Evolutionary conservation across 1,139 yeast genomes (phyloP).

Genomic region (Sugiyamaella novakii): DNA sequence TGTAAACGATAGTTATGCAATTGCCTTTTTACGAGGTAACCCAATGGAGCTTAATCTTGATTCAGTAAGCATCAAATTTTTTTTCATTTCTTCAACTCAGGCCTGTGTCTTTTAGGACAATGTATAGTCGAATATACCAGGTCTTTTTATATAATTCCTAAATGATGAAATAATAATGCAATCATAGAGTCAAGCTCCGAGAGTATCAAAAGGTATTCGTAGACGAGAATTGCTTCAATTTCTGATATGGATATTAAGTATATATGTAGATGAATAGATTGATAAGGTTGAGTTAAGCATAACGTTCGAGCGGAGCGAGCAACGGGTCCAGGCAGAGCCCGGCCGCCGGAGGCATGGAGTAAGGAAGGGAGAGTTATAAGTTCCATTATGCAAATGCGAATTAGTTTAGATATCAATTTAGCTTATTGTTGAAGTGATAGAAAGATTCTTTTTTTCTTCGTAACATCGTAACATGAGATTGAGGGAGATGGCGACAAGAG

Average conservation of each 20-base stretch:
- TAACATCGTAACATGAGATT: constrained; percentile 15
- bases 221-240: constrained; percentile 53
- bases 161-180: constrained; percentile 79
- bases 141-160: constrained; percentile 41
- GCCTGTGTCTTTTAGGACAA: constrained; percentile 41
- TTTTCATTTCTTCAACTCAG: constrained; percentile 33
- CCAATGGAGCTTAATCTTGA: constrained; percentile 85
- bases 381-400: constrained; percentile 16
- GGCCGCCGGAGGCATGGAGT: constrained; percentile 5
- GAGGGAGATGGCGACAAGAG: background rate
- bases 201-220: constrained; percentile 39
- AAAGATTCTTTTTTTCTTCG: constrained; percentile 5
- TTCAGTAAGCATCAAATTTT: constrained; percentile 40
- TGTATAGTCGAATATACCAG: constrained; percentile 77
- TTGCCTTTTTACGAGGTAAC: constrained; percentile 56
- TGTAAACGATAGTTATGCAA: constrained; percentile 83
- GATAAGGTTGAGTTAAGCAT: too few species aligned
- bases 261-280: constrained; percentile 7
- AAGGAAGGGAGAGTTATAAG: background rate
- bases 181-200: constrained; percentile 96
- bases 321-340: constrained; percentile 1
- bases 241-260: constrained; percentile 21
- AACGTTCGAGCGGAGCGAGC: background rate
- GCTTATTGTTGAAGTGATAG: background rate
- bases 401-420: constrained; percentile 5